These are phyloP conservation scores for Corymbia calophylla DNA, from an alignment of 441 rosid genomes.

Conservation along the genomic window DNA sequence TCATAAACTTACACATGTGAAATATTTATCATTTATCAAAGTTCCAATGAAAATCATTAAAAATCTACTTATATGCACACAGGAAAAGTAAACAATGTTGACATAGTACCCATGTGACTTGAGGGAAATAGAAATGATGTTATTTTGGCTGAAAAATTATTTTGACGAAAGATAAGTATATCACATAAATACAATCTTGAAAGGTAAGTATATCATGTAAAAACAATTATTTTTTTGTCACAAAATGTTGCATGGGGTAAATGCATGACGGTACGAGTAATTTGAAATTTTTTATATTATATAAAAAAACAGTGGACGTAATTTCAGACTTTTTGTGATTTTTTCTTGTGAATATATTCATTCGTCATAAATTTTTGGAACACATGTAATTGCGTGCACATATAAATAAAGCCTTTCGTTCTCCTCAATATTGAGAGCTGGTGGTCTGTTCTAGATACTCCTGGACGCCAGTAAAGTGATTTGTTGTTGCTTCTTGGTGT, in stretches of 20 bases:
- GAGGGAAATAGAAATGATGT: no score
- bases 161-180: background rate
- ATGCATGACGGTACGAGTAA: no score
- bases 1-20: background rate
- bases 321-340: background rate
- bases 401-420: background rate
- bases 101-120: fast-evolving
- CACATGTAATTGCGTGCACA: background rate
- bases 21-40: no score
- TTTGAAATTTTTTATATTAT: no score
- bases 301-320: no score
- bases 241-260: background rate
- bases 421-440: background rate
- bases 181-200: no score
- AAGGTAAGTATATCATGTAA: no score
- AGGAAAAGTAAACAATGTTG: no score
- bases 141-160: no score
- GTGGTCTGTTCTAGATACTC: background rate
- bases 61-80: background rate
- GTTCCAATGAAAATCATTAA: no score
- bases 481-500: background rate
- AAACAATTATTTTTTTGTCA: background rate
- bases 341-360: background rate
- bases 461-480: background rate
- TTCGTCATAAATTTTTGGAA: background rate